Conservation (phyloP, 2,329 filamentous ascomycete genomes). For the Madurella fahalii region DNA sequence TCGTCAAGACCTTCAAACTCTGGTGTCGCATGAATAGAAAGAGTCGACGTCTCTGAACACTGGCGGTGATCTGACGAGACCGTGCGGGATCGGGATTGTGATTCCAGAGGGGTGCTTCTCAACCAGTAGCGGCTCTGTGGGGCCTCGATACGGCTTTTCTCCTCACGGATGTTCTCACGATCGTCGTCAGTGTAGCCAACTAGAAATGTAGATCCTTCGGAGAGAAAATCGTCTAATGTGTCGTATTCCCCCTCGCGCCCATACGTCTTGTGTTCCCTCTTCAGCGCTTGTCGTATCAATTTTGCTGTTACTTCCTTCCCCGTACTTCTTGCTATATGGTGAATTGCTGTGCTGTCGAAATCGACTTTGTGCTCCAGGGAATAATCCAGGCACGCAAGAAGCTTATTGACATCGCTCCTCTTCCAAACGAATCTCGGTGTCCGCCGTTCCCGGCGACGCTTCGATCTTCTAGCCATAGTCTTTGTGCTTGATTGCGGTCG, state of each 20-base stretch:
- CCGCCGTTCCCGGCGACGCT: neutral
- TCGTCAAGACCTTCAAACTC: neutral
- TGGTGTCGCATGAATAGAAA: neutral
- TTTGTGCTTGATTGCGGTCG: too few relatives aligned
- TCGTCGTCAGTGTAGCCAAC: neutral
- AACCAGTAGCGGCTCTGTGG: neutral
- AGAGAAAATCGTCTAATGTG: neutral
- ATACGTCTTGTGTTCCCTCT: neutral
- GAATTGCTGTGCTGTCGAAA: neutral
- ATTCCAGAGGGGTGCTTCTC: neutral
- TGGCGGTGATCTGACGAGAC: neutral
- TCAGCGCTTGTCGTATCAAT: neutral
- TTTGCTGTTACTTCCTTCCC: neutral
- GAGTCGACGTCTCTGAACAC: neutral
- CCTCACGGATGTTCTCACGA: neutral
- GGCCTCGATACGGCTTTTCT: neutral
- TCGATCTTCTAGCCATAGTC: neutral
- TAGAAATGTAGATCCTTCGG: neutral
- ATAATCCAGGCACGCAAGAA: slow-evolving; percentile 8
- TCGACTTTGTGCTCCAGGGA: slow-evolving; percentile 5
- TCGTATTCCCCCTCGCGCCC: neutral
- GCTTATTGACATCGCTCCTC: neutral
- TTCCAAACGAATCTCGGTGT: neutral
- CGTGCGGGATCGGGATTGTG: neutral
- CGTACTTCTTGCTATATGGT: neutral